Evolutionary conservation across 345 rosid species (phyloP).

Genomic region (Eutrema heterophyllum): DNA sequence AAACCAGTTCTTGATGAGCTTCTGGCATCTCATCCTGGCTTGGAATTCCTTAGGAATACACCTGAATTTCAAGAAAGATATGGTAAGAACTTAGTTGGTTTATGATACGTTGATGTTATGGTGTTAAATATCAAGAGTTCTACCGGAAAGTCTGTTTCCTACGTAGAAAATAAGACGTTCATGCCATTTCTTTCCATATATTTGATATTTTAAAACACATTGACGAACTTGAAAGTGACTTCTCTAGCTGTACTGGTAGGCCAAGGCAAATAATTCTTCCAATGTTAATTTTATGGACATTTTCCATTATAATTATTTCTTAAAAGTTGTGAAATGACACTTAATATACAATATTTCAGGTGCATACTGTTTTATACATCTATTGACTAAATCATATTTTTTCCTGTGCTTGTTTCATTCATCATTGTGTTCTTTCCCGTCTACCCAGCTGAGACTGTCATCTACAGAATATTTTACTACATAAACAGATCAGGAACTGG

Average conservation of each 20-base stretch:
- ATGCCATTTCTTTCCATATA: not conserved
- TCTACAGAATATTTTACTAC: slow-evolving; percentile 91
- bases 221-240: not conserved
- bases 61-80: slow-evolving; percentile 95
- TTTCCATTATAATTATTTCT: not conserved
- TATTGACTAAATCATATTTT: slow-evolving; percentile 19
- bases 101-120: not conserved
- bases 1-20: slow-evolving; percentile 78
- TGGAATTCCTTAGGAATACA: slow-evolving; percentile 67
- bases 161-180: not conserved
- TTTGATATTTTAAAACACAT: not conserved
- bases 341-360: not conserved
- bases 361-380: not conserved
- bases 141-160: not conserved
- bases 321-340: not conserved
- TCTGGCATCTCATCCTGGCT: slow-evolving; percentile 76
- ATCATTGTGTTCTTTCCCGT: slow-evolving; percentile 26
- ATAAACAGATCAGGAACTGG: slow-evolving; percentile 86
- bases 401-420: slow-evolving; percentile 12
- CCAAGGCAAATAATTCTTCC: not conserved
- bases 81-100: slow-evolving; percentile 39
- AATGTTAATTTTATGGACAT: not conserved
- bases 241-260: not conserved
- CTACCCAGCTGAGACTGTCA: slow-evolving; percentile 87
- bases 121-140: not conserved